A percentile compares a stretch with the other conserved stretches of the same genome.
phyloP scores from a whole-genome alignment of 768 basidiomycete genomes.

The Coprinopsis strossmayeri region DNA sequence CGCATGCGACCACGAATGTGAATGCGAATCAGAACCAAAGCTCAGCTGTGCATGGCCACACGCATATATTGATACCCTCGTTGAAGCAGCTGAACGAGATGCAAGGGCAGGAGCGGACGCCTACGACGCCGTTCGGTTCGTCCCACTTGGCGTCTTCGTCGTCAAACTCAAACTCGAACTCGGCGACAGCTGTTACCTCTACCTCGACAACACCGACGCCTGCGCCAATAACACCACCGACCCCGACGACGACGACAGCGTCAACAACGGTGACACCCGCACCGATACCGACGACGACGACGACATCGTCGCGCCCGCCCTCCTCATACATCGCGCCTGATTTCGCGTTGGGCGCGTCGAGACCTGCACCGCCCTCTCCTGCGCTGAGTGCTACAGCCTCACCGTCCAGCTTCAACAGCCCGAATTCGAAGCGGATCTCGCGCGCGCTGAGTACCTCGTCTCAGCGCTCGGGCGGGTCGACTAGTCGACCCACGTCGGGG shows the following conservation, averaged over 20 bases:
- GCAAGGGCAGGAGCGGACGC: no score
- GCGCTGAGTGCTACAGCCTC: background rate
- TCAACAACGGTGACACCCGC: background rate
- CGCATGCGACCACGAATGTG: no score
- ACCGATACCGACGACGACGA: background rate
- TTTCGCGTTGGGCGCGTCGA: background rate
- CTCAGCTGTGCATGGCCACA: no score
- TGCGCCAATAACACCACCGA: conserved; percentile 3
- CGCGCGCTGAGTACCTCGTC: background rate
- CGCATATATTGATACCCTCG: no score
- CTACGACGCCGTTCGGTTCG: background rate
- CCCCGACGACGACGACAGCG: background rate
- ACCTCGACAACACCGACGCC: conserved; percentile 3
- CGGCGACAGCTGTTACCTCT: background rate
- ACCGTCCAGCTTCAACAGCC: background rate
- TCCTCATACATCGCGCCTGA: background rate
- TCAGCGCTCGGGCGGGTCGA: background rate
- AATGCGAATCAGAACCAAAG: no score
- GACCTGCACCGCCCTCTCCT: conserved; percentile 7
- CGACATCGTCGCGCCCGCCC: conserved; percentile 1
- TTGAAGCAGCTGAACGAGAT: no score
- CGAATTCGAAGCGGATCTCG: background rate
- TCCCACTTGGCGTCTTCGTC: background rate
- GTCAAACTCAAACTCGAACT: background rate
- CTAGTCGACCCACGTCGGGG: background rate